Evolutionary conservation across 23 red algal species (phyloP), one percentile per base, ranked within the genome.

Genomic region (Porphyridium purpureum): DNA sequence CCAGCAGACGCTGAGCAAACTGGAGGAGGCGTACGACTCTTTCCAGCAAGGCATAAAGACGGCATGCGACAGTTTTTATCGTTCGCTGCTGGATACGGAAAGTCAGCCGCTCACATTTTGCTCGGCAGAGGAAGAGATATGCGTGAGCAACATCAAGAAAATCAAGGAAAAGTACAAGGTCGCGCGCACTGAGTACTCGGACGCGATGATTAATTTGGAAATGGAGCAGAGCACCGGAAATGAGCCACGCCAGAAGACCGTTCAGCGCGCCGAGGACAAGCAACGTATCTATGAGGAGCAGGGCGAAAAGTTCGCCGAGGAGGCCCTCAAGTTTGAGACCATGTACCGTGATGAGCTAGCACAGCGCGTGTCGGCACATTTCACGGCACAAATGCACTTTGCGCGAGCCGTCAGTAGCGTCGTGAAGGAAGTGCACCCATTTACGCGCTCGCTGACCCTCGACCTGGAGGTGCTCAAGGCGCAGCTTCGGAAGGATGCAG

Each of bases 181-280:
- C 2, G 60, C 74, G 2, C 69, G 80, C 26, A 72, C 66, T 19
- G 14, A 55, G 0, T 72, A 85, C 31, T 85, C 80, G 35, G 80
- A 85, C 33, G 80, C 80, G 22, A 85, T 85, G 80, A 85, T 85
- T 38, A 68, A 85, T 33, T 47, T 52, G 28, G 80, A 85, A 26
- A 57, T 57, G 0, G 67, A 66, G 50, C 47, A 69, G 24, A 68
- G 58, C 24, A 60, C 47, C 22, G 80, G 80, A 3, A 47, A 57
- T 21, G 65, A 59, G 38, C 47, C 80, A 14, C 53, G 47, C 38
- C 38, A 17, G 1, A 8, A 59, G 21, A 48, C 68, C 23, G 52
- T 50, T 27, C 59, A 85, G 44, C 34, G 55, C 14, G 67, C 69
- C 5, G 80, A 85, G 31, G 68, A 75, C 5, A 51, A 66, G 1